A percentile compares a stretch with the other conserved stretches of the same genome.
Conservation (phyloP, 345 rosid species). For the Lepidium didymum region DNA sequence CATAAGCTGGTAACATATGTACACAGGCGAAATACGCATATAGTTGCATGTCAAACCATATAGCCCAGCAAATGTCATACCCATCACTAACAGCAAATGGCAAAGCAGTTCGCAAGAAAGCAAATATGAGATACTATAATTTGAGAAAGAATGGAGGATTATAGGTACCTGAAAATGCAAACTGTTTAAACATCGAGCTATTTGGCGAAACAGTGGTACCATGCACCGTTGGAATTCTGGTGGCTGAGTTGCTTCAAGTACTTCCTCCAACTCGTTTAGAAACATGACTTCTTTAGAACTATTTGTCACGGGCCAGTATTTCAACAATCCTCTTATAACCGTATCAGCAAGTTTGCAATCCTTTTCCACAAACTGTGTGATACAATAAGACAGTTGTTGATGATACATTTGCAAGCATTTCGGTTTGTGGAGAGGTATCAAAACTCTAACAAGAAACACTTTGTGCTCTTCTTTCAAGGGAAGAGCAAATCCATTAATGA, state of each 20-base stretch:
- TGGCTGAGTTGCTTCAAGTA: constrained; percentile 64
- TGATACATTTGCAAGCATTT: constrained; percentile 64
- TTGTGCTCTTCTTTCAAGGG: constrained; percentile 74
- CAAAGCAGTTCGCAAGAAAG: background rate
- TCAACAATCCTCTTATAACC: constrained; percentile 52
- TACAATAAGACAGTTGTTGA: constrained; percentile 62
- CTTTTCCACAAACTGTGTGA: constrained; percentile 63
- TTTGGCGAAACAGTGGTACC: constrained; percentile 57
- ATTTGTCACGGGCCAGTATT: constrained; percentile 66
- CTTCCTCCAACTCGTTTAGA: constrained; percentile 64
- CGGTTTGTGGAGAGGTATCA: constrained; percentile 72
- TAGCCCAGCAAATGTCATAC: background rate
- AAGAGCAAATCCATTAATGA: constrained; percentile 71
- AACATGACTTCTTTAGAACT: constrained; percentile 71
- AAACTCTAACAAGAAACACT: constrained; percentile 52
- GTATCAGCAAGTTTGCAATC: constrained; percentile 65
- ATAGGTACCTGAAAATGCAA: constrained; percentile 64
- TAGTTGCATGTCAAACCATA: background rate
- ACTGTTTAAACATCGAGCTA: constrained; percentile 64
- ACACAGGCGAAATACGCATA: background rate
- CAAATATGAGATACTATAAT: background rate
- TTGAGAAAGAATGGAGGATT: background rate
- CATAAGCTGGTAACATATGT: background rate
- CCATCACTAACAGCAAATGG: constrained; percentile 6
- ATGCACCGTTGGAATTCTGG: constrained; percentile 66